A percentile compares a stretch with the other conserved stretches of the same genome.
Conservation (phyloP, 495 filamentous ascomycete genomes). For the Penicillium ochrochloron region DNA sequence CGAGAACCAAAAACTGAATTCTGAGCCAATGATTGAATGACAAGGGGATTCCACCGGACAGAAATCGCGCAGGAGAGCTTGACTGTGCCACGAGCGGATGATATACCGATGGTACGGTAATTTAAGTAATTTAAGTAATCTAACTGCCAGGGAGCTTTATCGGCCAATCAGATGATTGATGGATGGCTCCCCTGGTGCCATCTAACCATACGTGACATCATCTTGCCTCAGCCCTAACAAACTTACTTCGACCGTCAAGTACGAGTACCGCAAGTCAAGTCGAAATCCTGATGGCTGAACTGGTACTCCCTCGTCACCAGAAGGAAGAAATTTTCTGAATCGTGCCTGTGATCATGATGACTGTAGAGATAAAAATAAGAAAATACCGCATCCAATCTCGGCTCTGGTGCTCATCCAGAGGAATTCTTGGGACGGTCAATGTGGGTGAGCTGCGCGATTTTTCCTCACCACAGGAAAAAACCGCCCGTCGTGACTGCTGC, state of each 20-base stretch:
- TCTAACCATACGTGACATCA: slow-evolving; percentile 22
- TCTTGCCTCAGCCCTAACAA: slow-evolving; percentile 24
- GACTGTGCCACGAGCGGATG: slow-evolving; percentile 1
- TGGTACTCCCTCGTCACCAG: slow-evolving; percentile 9
- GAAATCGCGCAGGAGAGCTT: slow-evolving; percentile 15
- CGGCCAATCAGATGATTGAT: slow-evolving; percentile 23
- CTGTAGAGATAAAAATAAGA: slow-evolving; percentile 1
- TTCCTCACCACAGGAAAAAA: slow-evolving; percentile 26
- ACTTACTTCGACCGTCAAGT: background rate
- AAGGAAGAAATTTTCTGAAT: background rate
- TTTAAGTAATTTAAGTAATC: background rate
- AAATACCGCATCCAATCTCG: slow-evolving; percentile 26
- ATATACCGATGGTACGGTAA: slow-evolving; percentile 14
- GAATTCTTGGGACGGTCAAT: slow-evolving; percentile 2
- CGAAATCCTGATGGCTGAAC: slow-evolving; percentile 1
- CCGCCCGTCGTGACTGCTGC: background rate
- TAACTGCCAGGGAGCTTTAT: background rate
- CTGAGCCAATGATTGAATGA: slow-evolving; percentile 8
- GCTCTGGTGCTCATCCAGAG: background rate
- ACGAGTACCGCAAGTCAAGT: background rate
- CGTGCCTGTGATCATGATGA: background rate
- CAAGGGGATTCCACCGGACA: background rate
- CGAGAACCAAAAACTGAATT: background rate
- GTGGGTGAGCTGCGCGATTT: slow-evolving; percentile 33
- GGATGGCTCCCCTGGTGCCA: background rate